Evolutionary conservation across 108 stramenopile genomes (phyloP), one percentile per base, ranked within the genome.

Genomic region (Asterionellopsis glacialis): DNA sequence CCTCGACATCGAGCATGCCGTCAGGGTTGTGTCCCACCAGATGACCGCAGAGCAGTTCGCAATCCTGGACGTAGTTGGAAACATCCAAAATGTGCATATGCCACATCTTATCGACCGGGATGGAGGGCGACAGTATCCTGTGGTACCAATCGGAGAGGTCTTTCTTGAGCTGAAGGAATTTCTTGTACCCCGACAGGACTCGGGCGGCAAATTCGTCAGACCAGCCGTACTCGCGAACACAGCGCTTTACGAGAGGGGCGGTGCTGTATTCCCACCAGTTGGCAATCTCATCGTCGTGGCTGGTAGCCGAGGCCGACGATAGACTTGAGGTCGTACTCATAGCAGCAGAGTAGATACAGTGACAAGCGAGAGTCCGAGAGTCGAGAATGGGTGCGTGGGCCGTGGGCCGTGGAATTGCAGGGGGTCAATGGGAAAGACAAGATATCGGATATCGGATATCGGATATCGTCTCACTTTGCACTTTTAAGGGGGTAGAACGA

Each of bases 151-250:
- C 87, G 42, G 65, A 68, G 67, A 70, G 63, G 53, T 80, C 81
- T 5, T 76, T 80, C 70, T 88, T 88, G 43, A 88, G 68, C 24
- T 80, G 66, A 66, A 88, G 71, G 61, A 88, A 88, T 58, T 88
- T 80, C 19, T 79, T 68, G 74, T 88, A 88, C 33, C 80, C 77
- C 41, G 65, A 69, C 33, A 88, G 61, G 18, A 77, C 76, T 24
- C 76, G 72, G 45, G 64, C 68, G 44, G 83, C 76, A 41, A 76
- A 73, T 11, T 22, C 64, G 16, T 81, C 67, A 40, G 55, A 71
- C 75, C 75, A 80, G n/a, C 67, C 64, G 56, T 73, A 67, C 22
- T 71, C 70, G 26, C 76, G 76, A 75, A 79, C 74, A 72, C 85
- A 83, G 27, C 77, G 69, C 57, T 83, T 69, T 24, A 87, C 69